Percentiles rank a stretch among this genome's conserved stretches.
Conservation (phyloP, 2,329 filamentous ascomycete species). For the Byssoonygena ceratinophila region DNA sequence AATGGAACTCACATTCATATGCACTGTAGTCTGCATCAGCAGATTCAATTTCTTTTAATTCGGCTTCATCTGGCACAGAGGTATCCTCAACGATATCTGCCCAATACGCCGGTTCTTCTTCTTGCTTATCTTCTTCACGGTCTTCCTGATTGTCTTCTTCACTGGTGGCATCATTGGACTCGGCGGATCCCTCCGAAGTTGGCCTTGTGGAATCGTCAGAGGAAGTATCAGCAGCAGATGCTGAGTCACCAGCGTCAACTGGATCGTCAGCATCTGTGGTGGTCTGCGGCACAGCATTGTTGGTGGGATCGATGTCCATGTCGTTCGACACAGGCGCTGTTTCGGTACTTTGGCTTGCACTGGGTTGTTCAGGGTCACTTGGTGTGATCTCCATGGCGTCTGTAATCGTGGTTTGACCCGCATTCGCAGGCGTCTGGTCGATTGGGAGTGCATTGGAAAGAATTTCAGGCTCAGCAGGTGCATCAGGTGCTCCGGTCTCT, state of each 20-base stretch:
- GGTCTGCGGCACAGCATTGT: not conserved
- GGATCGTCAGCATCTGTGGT: not conserved
- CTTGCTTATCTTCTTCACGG: conserved; percentile 7
- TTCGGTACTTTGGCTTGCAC: not conserved
- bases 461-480: conserved; percentile 7
- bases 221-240: conserved; percentile 7
- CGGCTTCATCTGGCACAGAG: conserved; percentile 46
- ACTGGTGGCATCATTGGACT: conserved; percentile 12
- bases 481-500: conserved; percentile 14
- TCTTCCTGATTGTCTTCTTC: conserved; percentile 11
- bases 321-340: not conserved
- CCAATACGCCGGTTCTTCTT: conserved; percentile 39
- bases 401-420: not conserved
- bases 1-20: conserved; percentile 38
- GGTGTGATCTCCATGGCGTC: conserved; percentile 12
- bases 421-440: not conserved
- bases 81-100: conserved; percentile 47
- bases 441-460: not conserved
- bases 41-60: conserved; percentile 47
- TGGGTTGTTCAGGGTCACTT: not conserved
- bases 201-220: conserved; percentile 13
- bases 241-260: conserved; percentile 5
- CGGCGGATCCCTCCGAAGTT: conserved; percentile 8
- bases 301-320: not conserved
- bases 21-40: conserved; percentile 43